Evolutionary conservation across 1,139 yeast genomes (phyloP).

Genomic region (Magnusiomyces sp.): DNA sequence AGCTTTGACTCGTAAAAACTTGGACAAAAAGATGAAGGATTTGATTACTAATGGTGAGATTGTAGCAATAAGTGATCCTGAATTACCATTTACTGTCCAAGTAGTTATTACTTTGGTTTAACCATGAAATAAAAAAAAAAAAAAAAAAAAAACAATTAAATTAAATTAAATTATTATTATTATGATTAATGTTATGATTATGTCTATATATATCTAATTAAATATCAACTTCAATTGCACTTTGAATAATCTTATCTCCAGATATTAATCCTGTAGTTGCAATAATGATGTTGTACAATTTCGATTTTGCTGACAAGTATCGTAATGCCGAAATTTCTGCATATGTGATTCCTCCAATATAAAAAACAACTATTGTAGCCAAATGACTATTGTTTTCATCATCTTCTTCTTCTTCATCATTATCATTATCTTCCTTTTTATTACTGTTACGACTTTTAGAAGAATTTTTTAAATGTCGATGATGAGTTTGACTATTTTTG

Average conservation of each 20-base stretch:
- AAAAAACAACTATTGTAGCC: constrained; percentile 39
- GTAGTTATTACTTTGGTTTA: constrained; percentile 21
- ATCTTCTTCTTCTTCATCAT: neutral
- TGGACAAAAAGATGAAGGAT: constrained; percentile 32
- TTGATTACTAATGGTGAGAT: constrained; percentile 43
- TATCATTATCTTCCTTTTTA: too few species aligned
- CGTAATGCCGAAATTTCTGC: constrained; percentile 64
- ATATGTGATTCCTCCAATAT: constrained; percentile 76
- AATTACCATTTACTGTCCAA: constrained; percentile 40
- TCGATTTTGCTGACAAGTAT: constrained; percentile 39
- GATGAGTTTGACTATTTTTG: constrained; percentile 26
- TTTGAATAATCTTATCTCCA: constrained; percentile 36
- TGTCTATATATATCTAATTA: neutral
- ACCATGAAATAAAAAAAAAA: too few species aligned
- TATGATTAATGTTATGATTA: neutral
- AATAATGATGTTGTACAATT: constrained; percentile 36
- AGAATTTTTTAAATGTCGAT: constrained; percentile 12
- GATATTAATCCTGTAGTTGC: constrained; percentile 52
- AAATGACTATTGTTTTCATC: constrained; percentile 18
- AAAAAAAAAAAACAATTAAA: too few species aligned
- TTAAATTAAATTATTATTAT: neutral
- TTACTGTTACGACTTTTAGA: constrained; percentile 17
- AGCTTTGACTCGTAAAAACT: constrained; percentile 42
- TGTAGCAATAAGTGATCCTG: constrained; percentile 49
- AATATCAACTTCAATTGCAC: constrained; percentile 14